Evolutionary conservation across 179 eudicot species (phyloP).

Genomic region (Silene vulgaris): DNA sequence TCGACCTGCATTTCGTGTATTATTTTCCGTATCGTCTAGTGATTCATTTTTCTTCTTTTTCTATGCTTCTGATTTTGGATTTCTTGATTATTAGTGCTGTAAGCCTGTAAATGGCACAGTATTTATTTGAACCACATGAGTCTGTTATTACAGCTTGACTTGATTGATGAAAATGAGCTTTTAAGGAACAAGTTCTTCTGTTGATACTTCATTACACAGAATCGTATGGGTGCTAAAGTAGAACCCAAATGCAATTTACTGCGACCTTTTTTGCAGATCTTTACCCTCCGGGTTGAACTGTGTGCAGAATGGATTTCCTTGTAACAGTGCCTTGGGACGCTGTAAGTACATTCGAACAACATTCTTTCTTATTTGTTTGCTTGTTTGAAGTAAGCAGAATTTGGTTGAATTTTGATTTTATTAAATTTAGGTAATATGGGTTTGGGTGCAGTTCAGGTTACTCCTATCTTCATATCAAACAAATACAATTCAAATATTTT

Average conservation of each 20-base stretch:
- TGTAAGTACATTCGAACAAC: conserved; percentile 42
- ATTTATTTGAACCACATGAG: too few species aligned
- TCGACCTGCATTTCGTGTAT: too few species aligned
- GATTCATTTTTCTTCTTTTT: too few species aligned
- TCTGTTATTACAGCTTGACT: background rate
- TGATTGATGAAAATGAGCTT: background rate
- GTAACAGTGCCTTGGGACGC: conserved; percentile 50
- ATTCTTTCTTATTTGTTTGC: background rate
- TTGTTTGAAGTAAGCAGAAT: background rate
- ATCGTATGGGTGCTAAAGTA: background rate
- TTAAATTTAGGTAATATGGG: too few species aligned
- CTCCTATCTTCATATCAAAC: too few species aligned
- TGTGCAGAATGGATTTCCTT: conserved; percentile 55
- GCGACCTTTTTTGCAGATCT: conserved; percentile 32
- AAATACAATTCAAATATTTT: too few species aligned
- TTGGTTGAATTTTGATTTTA: background rate
- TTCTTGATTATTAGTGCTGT: too few species aligned
- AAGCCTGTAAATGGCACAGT: too few species aligned
- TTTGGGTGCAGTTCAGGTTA: background rate
- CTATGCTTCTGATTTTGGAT: too few species aligned
- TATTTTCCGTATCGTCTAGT: background rate
- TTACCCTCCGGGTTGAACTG: conserved; percentile 64
- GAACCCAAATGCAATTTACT: too few species aligned
- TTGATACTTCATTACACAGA: background rate
- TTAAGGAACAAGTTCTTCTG: background rate